Percentiles rank a stretch among this genome's conserved stretches.
Evolutionary conservation across 202 grass and related monocot species (phyloP).

Genomic region (Elaeis oleifera): DNA sequence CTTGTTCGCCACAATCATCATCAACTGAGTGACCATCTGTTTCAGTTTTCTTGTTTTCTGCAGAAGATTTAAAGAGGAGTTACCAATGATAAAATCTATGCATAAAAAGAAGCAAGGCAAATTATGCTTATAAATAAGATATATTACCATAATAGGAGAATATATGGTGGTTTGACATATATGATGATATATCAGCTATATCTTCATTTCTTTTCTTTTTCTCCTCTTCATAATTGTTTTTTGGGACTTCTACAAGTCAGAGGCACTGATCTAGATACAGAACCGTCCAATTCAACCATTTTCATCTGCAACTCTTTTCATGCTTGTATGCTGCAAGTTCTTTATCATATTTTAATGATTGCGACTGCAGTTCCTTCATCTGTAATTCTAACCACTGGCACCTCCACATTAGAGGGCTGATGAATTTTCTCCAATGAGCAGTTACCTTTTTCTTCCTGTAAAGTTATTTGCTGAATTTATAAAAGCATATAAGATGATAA

Average conservation of each 20-base stretch:
- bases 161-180: slow-evolving; percentile 61
- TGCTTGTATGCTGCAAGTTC: slow-evolving; percentile 62
- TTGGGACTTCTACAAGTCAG: slow-evolving; percentile 43
- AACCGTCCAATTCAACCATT: slow-evolving; percentile 88
- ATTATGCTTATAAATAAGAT: slow-evolving; percentile 7
- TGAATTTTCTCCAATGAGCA: slow-evolving; percentile 75
- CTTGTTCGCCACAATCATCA: slow-evolving; percentile 49
- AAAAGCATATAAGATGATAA: background rate
- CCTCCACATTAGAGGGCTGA: slow-evolving; percentile 76
- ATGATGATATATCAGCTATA: slow-evolving; percentile 43
- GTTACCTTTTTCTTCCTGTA: slow-evolving; percentile 91
- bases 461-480: slow-evolving; percentile 1
- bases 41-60: slow-evolving; percentile 65
- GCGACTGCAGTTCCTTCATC: slow-evolving; percentile 72
- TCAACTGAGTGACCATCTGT: slow-evolving; percentile 73
- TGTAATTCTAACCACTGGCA: slow-evolving; percentile 78
- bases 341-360: slow-evolving; percentile 79
- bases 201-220: slow-evolving; percentile 72
- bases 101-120: background rate
- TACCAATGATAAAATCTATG: slow-evolving; percentile 17
- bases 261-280: slow-evolving; percentile 69
- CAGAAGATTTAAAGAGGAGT: slow-evolving; percentile 17
- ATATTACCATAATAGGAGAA: slow-evolving; percentile 85
- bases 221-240: slow-evolving; percentile 82
- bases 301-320: slow-evolving; percentile 83